Base-by-base conservation (phyloP, 768 basidiomycete species). In the Lactarius sp. region DNA sequence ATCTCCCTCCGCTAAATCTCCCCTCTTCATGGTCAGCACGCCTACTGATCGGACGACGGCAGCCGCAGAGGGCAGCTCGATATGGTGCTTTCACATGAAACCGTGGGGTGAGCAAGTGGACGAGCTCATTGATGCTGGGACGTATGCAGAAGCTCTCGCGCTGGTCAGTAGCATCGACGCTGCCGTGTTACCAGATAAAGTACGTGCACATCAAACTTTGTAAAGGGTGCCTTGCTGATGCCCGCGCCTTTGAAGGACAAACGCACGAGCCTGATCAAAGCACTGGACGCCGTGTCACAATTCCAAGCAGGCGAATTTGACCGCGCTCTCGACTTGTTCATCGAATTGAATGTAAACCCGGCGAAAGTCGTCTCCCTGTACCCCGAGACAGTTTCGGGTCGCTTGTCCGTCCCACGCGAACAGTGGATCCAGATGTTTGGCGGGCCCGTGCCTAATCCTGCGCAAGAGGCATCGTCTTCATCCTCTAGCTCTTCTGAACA, bases 291-390 rank as follows among this genome's bases (percentile, higher is more conserved):
- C 0, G 86, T 97, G 0, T 78, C 88, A 0, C 83, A 88, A 63
- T 95, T 95, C 74, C 80, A 82, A 4, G 75, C 78, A 8, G 82
- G 80, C 8, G 80, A 85, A 61, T 95, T 84, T 70, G 87, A 90
- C 65, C 75, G 78, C 1, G 94, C 96, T 1, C 88, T 98, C 61
- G 87, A 97, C 71, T 83, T 86, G 0, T 94, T 98, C 73, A 82
- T 94, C 53, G 84, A 88, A 47, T 85, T 96, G 47, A 88, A 98
- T 67, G 79, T 94, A 68, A 95, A 95, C 70, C 97, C 97, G 0
- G 92, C 95, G 0, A 93, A 94, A 70, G 92, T 99, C 3, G 81
- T 98, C 22, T 88, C 94, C 1, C 77, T 98, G 6, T 99, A 92
- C 73, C 90, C 92, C 0, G 85, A 89, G 41, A 78, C 79, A 13